Evolutionary conservation across 2,329 filamentous ascomycete species (phyloP).

Genomic region (Colletotrichum chlorophyti): DNA sequence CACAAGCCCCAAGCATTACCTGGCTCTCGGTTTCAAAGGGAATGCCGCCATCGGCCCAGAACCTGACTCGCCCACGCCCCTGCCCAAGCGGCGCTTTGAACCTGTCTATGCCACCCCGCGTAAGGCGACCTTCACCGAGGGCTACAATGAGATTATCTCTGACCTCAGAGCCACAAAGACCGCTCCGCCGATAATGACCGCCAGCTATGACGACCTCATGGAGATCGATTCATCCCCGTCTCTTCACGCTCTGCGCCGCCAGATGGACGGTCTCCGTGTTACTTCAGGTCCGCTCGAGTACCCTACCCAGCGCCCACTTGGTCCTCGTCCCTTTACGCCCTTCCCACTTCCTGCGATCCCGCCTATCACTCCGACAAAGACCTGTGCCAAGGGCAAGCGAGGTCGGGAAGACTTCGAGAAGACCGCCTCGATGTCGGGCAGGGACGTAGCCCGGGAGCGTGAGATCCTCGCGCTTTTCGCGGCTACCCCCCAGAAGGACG

Average conservation of each 20-base stretch:
- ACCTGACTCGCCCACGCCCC: background rate
- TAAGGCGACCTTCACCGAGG: no score
- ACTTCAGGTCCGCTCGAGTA: background rate
- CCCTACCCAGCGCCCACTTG: background rate
- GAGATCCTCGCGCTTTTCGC: constrained; percentile 16
- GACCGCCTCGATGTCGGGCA: constrained; percentile 20
- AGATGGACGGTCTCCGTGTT: constrained; percentile 6
- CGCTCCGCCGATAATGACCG: background rate
- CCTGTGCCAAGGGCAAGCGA: background rate
- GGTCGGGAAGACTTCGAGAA: constrained; percentile 16
- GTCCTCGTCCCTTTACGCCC: constrained; percentile 4
- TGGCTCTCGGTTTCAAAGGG: background rate
- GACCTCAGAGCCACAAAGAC: constrained; percentile 10
- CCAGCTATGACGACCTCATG: background rate
- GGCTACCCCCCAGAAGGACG: background rate
- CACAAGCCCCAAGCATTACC: constrained; percentile 6
- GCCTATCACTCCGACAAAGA: constrained; percentile 2
- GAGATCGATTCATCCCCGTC: constrained; percentile 7
- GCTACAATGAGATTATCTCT: background rate
- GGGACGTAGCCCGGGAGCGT: constrained; percentile 20
- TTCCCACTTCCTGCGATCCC: background rate
- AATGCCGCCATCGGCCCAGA: background rate
- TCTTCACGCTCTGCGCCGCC: background rate
- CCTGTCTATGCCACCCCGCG: background rate
- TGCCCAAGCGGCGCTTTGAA: background rate